Evolutionary conservation across 2,329 filamentous ascomycete species (phyloP).

Genomic region (Raffaelea ambrosiae): DNA sequence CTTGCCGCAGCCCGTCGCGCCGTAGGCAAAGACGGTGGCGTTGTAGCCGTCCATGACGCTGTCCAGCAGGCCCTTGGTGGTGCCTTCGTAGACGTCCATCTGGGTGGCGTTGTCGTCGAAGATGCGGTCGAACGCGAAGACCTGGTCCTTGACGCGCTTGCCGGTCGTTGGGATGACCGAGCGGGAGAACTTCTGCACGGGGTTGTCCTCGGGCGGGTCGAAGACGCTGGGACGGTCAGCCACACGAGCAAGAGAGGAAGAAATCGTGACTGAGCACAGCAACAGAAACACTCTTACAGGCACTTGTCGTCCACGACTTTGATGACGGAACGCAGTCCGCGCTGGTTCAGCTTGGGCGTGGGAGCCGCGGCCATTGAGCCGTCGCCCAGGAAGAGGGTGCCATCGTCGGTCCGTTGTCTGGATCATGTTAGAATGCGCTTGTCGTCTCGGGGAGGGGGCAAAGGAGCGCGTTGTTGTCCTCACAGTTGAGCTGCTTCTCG

Average conservation of each 20-base stretch:
- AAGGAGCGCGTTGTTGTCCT: slow-evolving; percentile 13
- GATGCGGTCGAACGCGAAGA: slow-evolving; percentile 91
- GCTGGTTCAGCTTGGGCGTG: slow-evolving; percentile 73
- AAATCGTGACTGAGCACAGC: not conserved
- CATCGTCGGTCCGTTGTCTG: slow-evolving; percentile 66
- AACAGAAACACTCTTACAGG: slow-evolving; percentile 55
- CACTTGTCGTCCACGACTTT: slow-evolving; percentile 96
- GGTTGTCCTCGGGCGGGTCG: slow-evolving; percentile 91
- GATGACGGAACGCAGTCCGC: slow-evolving; percentile 83
- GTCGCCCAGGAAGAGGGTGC: slow-evolving; percentile 88
- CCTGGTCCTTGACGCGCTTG: slow-evolving; percentile 94
- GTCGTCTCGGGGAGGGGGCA: not conserved
- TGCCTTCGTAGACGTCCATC: slow-evolving; percentile 89
- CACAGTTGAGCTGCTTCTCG: slow-evolving; percentile 89
- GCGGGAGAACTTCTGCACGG: slow-evolving; percentile 77
- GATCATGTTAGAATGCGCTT: not conserved
- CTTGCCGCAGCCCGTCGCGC: slow-evolving; percentile 95
- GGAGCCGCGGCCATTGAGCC: slow-evolving; percentile 85
- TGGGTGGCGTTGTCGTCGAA: slow-evolving; percentile 95
- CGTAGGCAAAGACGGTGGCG: slow-evolving; percentile 96
- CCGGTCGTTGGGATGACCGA: slow-evolving; percentile 69
- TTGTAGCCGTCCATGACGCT: slow-evolving; percentile 97
- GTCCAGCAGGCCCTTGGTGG: slow-evolving; percentile 81
- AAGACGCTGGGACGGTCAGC: slow-evolving; percentile 72
- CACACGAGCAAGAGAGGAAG: not conserved